A percentile compares a stretch with the other conserved stretches of the same genome.
Conservation (phyloP, 306 rosid genomes). For the Vachellia collinsii region DNA sequence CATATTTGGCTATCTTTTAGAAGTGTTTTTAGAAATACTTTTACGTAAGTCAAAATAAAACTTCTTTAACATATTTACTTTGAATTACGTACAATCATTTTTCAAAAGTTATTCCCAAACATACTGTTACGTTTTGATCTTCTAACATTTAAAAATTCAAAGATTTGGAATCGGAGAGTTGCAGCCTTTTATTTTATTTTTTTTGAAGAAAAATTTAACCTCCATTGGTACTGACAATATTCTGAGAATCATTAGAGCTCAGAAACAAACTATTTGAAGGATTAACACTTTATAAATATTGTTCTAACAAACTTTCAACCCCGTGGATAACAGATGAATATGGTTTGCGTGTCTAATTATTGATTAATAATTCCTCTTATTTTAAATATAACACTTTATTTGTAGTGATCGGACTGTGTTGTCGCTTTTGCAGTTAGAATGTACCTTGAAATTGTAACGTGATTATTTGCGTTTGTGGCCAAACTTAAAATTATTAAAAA, state of each 20-base stretch:
- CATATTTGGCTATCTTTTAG: too few relatives aligned
- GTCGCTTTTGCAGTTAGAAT: not conserved
- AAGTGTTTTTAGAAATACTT: too few relatives aligned
- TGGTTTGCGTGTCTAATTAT: too few relatives aligned
- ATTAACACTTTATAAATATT: not conserved
- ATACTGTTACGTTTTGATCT: not conserved
- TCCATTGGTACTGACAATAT: not conserved
- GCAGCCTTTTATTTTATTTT: too few relatives aligned
- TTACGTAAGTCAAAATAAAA: too few relatives aligned
- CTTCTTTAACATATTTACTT: too few relatives aligned
- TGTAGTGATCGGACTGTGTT: too few relatives aligned
- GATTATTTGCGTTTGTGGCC: not conserved
- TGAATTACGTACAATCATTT: too few relatives aligned
- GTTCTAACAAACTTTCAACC: not conserved
- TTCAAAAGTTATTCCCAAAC: too few relatives aligned
- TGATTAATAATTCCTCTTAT: too few relatives aligned
- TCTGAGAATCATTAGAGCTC: not conserved
- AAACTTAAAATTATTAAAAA: not conserved
- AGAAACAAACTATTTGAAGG: not conserved
- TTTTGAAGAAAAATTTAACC: too few relatives aligned
- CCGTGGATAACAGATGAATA: not conserved
- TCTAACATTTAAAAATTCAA: not conserved
- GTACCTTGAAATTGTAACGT: not conserved
- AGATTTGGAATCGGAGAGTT: not conserved
- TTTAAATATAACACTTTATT: too few relatives aligned